Evolutionary conservation across 805 yeast genomes (phyloP).

Genomic region (Zygoascus tannicola): DNA sequence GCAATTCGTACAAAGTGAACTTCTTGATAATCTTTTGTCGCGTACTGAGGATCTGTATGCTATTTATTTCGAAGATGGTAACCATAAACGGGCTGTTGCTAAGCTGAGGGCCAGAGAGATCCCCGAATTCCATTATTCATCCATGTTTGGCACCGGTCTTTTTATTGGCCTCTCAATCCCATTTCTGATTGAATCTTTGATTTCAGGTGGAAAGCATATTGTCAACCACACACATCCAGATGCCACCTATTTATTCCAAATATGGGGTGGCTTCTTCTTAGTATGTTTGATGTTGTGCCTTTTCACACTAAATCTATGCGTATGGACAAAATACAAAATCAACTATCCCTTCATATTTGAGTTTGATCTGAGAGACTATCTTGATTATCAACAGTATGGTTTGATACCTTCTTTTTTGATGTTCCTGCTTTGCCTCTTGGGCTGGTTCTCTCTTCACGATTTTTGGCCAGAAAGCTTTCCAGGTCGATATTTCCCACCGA

Average conservation of each 20-base stretch:
- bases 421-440: constrained; percentile 47
- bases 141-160: constrained; percentile 54
- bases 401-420: constrained; percentile 54
- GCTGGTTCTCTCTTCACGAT: constrained; percentile 67
- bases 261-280: constrained; percentile 88
- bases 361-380: constrained; percentile 56
- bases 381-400: constrained; percentile 58
- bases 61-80: constrained; percentile 56
- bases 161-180: constrained; percentile 65
- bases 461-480: constrained; percentile 54
- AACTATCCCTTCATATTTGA: constrained; percentile 92
- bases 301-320: constrained; percentile 58
- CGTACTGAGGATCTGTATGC: constrained; percentile 64
- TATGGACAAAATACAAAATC: constrained; percentile 67
- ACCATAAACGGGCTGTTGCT: constrained; percentile 63
- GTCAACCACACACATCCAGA: constrained; percentile 39
- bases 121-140: constrained; percentile 30
- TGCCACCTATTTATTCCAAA: constrained; percentile 57
- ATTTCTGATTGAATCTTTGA: constrained; percentile 50
- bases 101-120: constrained; percentile 46
- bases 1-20: constrained; percentile 50
- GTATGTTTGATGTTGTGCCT: constrained; percentile 49
- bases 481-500: constrained; percentile 72
- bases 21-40: constrained; percentile 51
- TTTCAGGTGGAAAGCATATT: constrained; percentile 39